Base-by-base conservation (phyloP, 2,329 filamentous ascomycete species). In the Venturia pyrina region DNA sequence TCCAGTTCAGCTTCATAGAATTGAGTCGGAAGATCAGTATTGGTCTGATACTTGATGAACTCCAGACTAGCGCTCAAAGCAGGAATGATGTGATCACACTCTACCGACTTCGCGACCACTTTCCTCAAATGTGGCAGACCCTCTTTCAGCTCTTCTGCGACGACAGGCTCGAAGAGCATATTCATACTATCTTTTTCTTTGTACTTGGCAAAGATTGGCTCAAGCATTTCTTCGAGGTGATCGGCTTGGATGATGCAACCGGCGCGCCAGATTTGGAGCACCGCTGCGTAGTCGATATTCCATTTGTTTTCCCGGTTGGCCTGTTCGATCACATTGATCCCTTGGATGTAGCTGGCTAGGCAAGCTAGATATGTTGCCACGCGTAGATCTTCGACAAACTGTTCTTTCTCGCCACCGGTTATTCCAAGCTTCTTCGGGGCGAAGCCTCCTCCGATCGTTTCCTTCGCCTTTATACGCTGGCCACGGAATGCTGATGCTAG, bases 1-100 rank as follows among this genome's bases (percentile, higher is more conserved):
- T 90, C 87, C 73, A 90, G 76, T 76, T 90, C 82, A 0, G 87
- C 87, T 74, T 90, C 87, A 76, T 87, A 87, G 71, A 90, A 89
- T 66, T 83, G 81, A 4, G 87, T 89, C 0, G 87, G 87, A 41
- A 90, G 73, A 67, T 82, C 81, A 8, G 66, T 83, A 19, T 82
- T 83, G 1, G 80, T 83, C 37, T 80, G 80, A 64, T 87, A 87
- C 75, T 90, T 90, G 70, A 87, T 75, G 70, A 88, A 89, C 69
- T 90, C 88, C 64, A 90, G 71, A 1, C 80, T 87, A 1, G 86
- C 82, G 44, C 82, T 82, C 62, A 90, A 73, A 1, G 83, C 81
- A 0, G 87, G 87, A 2, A 87, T 77, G 62, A 85, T 82, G 50
- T 85, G 81, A 73, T 90, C 86, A 1, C 78, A 79, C 70, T 83